A percentile compares a stretch with the other conserved stretches of the same genome.
Evolutionary conservation across 352 stramenopile species (phyloP).

Genomic region (Bremia lactucae): DNA sequence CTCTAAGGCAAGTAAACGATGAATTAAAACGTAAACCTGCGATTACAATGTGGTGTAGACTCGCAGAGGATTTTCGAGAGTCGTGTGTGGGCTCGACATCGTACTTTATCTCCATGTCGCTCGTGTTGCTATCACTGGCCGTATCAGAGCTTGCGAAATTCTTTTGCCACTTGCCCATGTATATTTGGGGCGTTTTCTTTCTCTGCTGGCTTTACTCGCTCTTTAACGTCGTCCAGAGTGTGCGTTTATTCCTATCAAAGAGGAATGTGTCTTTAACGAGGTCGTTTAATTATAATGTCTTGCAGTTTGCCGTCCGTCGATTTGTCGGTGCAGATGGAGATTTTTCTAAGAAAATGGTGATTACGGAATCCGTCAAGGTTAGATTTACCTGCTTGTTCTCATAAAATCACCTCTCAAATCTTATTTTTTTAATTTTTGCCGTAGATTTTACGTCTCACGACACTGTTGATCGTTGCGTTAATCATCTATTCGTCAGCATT

Average conservation of each 20-base stretch:
- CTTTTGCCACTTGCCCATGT: constrained; percentile 64
- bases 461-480: constrained; percentile 65
- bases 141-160: constrained; percentile 50
- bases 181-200: constrained; percentile 86
- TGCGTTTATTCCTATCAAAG: no score
- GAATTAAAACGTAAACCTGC: not conserved
- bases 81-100: constrained; percentile 70
- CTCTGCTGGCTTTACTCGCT: constrained; percentile 84
- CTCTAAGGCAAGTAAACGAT: not conserved
- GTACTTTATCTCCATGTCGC: constrained; percentile 73
- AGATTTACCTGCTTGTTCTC: no score
- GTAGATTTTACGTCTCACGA: constrained; percentile 67
- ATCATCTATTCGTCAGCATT: constrained; percentile 81
- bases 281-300: not conserved
- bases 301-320: constrained; percentile 60
- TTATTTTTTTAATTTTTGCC: not conserved
- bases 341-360: constrained; percentile 82
- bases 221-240: constrained; percentile 82
- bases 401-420: not conserved
- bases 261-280: not conserved
- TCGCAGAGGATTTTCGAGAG: constrained; percentile 71
- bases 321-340: constrained; percentile 76
- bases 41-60: constrained; percentile 22
- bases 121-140: constrained; percentile 51
- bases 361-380: constrained; percentile 83